Evolutionary conservation across 2,329 filamentous ascomycete species (phyloP), one percentile per base, ranked within the genome.

Genomic region (Scedosporium dehoogii): DNA sequence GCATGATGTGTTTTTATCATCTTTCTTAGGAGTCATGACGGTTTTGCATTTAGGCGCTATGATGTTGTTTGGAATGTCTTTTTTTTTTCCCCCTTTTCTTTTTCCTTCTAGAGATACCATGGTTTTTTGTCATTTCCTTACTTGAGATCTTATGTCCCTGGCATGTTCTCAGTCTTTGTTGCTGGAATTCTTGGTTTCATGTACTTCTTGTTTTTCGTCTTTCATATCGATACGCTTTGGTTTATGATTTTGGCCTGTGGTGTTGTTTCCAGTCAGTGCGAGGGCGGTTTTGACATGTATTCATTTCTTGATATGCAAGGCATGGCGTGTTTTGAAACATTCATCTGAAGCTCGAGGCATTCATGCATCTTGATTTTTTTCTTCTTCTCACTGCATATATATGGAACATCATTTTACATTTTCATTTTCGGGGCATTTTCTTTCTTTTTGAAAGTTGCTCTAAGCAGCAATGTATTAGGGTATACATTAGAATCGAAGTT

Each of bases 401-500:
- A 56, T 56, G 59, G 42, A 60, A 64, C 56, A 58, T 51, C 60
- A 58, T 41, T 21, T 41, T 25, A 16, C 42, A 48, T 46, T 42
- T 42, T 16, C 42, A 51, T 58, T 63, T 44, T 53, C 18, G 6
- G 48, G 56, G 27, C 60, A 55, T 21, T 59, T 56, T 64, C 16
- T 59, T 46, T 64, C 14, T n/a, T 59, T 18, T n/a, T 48, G 44
- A 48, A 9, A 18, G n/a, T 48, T 21, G 44, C 44, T 48, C 44
- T 48, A 48, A 48, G 62, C 33, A 38, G 33, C 33, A 65, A 56
- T 58, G 58, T 62, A 61, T 62, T 62, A 63, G 58, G 63, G 59
- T 66, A 65, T 56, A 58, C 60, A 62, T 21, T 46, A 61, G 61
- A 64, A 53, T 59, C 56, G 63, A 53, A 23, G 61, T 63, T 61